These are phyloP conservation scores for Pichia inconspicua DNA, from an alignment of 1,139 yeast species.

Conservation along the genomic window DNA sequence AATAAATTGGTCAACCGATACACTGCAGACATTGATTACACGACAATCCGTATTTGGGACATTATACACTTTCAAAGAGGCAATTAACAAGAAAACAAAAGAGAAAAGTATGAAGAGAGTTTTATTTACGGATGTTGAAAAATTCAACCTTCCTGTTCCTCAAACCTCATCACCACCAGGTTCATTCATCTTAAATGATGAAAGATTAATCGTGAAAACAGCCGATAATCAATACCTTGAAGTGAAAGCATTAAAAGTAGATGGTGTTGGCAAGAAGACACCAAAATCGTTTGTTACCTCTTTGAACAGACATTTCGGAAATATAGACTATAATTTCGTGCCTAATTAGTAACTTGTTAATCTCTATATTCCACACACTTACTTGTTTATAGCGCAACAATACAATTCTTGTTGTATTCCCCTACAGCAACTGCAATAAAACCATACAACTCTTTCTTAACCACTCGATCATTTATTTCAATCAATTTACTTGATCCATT, in stretches of 20 bases:
- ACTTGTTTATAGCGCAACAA: slow-evolving; percentile 16
- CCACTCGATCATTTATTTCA: slow-evolving; percentile 64
- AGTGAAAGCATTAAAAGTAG: slow-evolving; percentile 34
- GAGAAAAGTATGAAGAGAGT: neutral
- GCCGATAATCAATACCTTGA: neutral
- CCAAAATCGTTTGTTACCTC: slow-evolving; percentile 36
- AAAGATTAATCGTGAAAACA: neutral
- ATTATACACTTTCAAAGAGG: slow-evolving; percentile 40
- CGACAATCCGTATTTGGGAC: slow-evolving; percentile 39
- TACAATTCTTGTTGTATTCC: slow-evolving; percentile 55
- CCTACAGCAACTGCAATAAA: slow-evolving; percentile 75
- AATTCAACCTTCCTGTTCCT: neutral
- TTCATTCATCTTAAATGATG: neutral
- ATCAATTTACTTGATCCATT: slow-evolving; percentile 43
- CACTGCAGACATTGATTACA: neutral
- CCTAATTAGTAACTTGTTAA: neutral
- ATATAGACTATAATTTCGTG: slow-evolving; percentile 6
- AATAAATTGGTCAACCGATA: slow-evolving; percentile 36
- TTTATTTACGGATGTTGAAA: neutral
- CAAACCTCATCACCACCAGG: neutral
- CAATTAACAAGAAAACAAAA: slow-evolving; percentile 11
- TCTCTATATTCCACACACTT: neutral
- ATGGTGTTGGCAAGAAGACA: slow-evolving; percentile 43
- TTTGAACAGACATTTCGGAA: slow-evolving; percentile 41
- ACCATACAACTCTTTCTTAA: slow-evolving; percentile 60